Evolutionary conservation across 257 asterid genomes (phyloP).

Genomic region (Solanum pinnatisectum): DNA sequence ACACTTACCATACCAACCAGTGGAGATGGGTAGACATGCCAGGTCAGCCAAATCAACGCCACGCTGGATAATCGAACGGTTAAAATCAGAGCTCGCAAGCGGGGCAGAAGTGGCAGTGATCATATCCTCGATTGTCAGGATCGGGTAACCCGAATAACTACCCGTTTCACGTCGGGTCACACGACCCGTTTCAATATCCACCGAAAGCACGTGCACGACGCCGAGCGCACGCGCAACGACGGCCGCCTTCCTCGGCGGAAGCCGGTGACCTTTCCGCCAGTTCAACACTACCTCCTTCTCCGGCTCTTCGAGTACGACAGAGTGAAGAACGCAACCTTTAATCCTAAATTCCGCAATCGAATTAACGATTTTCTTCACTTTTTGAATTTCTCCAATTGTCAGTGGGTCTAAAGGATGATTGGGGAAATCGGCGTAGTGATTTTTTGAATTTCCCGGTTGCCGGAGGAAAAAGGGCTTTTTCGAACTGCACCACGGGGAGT

Average conservation of each 20-base stretch:
- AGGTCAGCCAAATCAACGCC: conserved; percentile 78
- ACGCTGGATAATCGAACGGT: conserved; percentile 69
- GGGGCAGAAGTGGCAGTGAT: conserved; percentile 64
- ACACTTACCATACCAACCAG: conserved; percentile 82
- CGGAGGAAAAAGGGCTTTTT: conserved; percentile 31
- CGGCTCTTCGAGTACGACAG: conserved; percentile 73
- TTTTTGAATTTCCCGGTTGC: conserved; percentile 8
- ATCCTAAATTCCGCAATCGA: conserved; percentile 25
- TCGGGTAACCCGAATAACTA: conserved; percentile 58
- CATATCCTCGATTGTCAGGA: conserved; percentile 89
- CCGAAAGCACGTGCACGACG: conserved; percentile 42
- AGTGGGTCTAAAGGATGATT: conserved; percentile 92
- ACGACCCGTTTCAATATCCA: conserved; percentile 38
- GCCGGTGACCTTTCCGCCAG: conserved; percentile 55
- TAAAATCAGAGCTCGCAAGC: conserved; percentile 53
- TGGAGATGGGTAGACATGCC: conserved; percentile 74
- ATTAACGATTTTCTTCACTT: conserved; percentile 22
- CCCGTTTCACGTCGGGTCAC: conserved; percentile 38
- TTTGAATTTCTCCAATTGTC: conserved; percentile 46
- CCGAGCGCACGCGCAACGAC: conserved; percentile 67
- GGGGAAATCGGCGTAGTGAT: conserved; percentile 44
- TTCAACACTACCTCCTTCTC: conserved; percentile 40
- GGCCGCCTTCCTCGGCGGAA: conserved; percentile 64
- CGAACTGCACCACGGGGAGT: conserved; percentile 49
- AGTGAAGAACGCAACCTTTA: conserved; percentile 54